Percentiles rank a stretch among this genome's conserved stretches.
phyloP scores from a whole-genome alignment of 2,329 filamentous ascomycete species.

The Chaetomium sp. region DNA sequence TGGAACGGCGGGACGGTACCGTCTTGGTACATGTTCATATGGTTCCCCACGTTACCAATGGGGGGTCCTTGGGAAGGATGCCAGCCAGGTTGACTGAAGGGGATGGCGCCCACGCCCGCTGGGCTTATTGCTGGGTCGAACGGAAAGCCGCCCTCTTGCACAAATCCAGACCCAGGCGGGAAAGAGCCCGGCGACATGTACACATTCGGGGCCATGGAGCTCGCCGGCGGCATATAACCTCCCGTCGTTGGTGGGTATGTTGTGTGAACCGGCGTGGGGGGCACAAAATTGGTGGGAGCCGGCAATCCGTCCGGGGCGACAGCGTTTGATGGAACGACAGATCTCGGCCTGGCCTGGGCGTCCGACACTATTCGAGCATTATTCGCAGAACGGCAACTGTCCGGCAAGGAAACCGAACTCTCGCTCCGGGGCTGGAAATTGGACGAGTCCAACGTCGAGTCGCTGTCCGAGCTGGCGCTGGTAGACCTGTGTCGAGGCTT shows the following conservation, averaged over 20 bases:
- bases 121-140: constrained; percentile 2
- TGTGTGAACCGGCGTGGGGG: background rate
- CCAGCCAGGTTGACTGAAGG: constrained; percentile 15
- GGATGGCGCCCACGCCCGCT: background rate
- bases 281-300: background rate
- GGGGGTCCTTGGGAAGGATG: background rate
- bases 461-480: constrained; percentile 10
- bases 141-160: background rate
- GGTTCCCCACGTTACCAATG: background rate
- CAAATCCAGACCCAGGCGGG: background rate
- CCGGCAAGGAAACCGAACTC: constrained; percentile 2
- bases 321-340: background rate
- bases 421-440: constrained; percentile 1
- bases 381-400: background rate
- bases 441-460: constrained; percentile 7
- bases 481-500: background rate
- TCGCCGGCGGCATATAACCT: constrained; percentile 1
- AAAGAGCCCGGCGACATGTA: constrained; percentile 2
- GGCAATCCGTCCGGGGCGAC: background rate
- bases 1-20: constrained; percentile 6
- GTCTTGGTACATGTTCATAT: constrained; percentile 5
- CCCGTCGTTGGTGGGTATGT: background rate
- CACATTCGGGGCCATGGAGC: background rate
- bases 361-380: background rate
- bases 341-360: background rate